Evolutionary conservation across 768 basidiomycete genomes (phyloP).

Genomic region (Boletus bicolor): DNA sequence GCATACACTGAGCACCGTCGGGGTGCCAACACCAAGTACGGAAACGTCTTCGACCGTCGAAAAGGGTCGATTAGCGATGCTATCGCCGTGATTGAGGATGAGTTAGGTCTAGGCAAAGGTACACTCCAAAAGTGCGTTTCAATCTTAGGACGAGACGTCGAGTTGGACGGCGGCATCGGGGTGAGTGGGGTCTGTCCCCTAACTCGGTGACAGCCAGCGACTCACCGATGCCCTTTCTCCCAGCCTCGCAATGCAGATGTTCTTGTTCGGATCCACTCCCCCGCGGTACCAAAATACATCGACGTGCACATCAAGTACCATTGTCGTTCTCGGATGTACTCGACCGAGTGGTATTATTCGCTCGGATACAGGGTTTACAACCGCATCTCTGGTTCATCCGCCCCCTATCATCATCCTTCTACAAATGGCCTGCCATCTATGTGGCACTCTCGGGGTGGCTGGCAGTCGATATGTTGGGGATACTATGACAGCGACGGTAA

Average conservation of each 20-base stretch:
- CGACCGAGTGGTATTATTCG: slow-evolving; percentile 11
- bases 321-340: neutral
- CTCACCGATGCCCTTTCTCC: neutral
- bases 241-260: slow-evolving; percentile 3
- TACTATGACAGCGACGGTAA: slow-evolving; percentile 7
- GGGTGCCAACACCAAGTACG: neutral
- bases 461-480: slow-evolving; percentile 17
- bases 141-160: neutral
- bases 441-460: slow-evolving; percentile 7
- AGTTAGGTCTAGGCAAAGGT: neutral
- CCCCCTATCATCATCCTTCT: neutral
- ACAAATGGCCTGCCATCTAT: neutral
- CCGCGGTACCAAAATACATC: slow-evolving; percentile 9
- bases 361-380: slow-evolving; percentile 7
- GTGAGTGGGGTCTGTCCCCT: neutral
- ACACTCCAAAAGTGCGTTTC: slow-evolving; percentile 11
- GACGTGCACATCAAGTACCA: slow-evolving; percentile 17
- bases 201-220: too few species aligned
- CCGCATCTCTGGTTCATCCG: neutral
- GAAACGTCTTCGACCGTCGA: neutral
- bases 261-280: slow-evolving; percentile 5
- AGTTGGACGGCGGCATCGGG: neutral
- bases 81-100: slow-evolving; percentile 2
- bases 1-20: slow-evolving; percentile 4
- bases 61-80: neutral